Conservation (phyloP, 768 basidiomycete genomes). For the Hericium erinaceus region DNA sequence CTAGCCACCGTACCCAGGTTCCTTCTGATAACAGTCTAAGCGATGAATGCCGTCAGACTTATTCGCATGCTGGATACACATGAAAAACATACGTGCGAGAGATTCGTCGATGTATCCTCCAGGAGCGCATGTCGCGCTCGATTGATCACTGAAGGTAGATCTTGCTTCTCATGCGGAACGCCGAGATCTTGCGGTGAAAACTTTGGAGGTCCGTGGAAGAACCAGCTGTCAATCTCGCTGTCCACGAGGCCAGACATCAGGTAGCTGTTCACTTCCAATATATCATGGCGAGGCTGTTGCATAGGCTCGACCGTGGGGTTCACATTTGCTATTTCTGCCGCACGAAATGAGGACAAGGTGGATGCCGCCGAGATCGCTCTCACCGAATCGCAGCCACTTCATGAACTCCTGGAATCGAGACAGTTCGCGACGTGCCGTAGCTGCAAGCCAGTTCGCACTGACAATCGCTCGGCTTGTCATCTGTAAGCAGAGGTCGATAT, state of each 20-base stretch:
- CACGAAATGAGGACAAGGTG: background rate
- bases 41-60: slow-evolving; percentile 6
- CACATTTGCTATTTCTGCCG: slow-evolving; percentile 37
- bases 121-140: slow-evolving; percentile 30
- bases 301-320: slow-evolving; percentile 44
- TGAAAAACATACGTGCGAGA: slow-evolving; percentile 30
- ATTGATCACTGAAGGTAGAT: slow-evolving; percentile 34
- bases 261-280: slow-evolving; percentile 75
- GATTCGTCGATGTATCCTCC: too few relatives aligned
- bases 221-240: slow-evolving; percentile 75
- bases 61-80: slow-evolving; percentile 1
- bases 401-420: slow-evolving; percentile 73
- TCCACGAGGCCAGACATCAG: slow-evolving; percentile 58
- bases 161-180: slow-evolving; percentile 26
- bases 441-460: slow-evolving; percentile 58
- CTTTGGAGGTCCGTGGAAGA: slow-evolving; percentile 50
- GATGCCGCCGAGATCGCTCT: slow-evolving; percentile 14
- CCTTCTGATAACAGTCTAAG: slow-evolving; percentile 35
- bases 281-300: slow-evolving; percentile 50
- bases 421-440: slow-evolving; percentile 57
- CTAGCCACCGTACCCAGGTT: slow-evolving; percentile 52
- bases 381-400: slow-evolving; percentile 68
- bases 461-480: slow-evolving; percentile 50
- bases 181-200: slow-evolving; percentile 44
- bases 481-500: slow-evolving; percentile 44